These are phyloP conservation scores for Endoconidiophora polonica DNA, from an alignment of 2,329 filamentous ascomycete genomes.

Conservation along the genomic window DNA sequence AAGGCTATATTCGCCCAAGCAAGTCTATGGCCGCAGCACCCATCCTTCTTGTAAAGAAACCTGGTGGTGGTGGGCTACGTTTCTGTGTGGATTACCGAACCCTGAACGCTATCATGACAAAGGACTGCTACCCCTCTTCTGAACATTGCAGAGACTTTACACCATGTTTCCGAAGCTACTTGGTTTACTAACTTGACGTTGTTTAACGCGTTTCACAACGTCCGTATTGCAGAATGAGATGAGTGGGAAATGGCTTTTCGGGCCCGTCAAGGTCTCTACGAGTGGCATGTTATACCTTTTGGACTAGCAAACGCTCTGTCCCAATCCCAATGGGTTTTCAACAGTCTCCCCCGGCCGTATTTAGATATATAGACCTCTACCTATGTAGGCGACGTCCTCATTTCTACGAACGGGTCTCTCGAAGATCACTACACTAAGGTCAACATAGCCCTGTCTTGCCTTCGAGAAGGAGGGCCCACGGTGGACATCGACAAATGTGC, in stretches of 20 bases:
- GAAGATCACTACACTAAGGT: too few species aligned
- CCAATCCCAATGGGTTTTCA: neutral
- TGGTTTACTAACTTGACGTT: slow-evolving; percentile 21
- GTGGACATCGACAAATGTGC: too few species aligned
- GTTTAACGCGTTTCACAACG: slow-evolving; percentile 13
- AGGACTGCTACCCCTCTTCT: slow-evolving; percentile 20
- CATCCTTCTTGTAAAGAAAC: slow-evolving; percentile 21
- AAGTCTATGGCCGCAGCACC: slow-evolving; percentile 6
- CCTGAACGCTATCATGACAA: slow-evolving; percentile 21
- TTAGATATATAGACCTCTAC: neutral
- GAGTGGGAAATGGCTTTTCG: neutral
- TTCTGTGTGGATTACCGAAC: slow-evolving; percentile 22
- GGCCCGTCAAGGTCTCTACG: neutral
- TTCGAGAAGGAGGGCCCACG: too few species aligned
- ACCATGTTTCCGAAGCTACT: slow-evolving; percentile 15
- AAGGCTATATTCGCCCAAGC: neutral
- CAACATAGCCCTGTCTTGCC: too few species aligned
- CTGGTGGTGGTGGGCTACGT: slow-evolving; percentile 15
- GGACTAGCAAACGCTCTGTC: neutral
- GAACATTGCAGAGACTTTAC: slow-evolving; percentile 19
- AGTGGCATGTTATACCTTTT: neutral
- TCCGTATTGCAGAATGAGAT: neutral
- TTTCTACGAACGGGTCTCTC: neutral
- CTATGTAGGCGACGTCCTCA: neutral
- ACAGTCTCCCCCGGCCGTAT: neutral